Evolutionary conservation across 176 grass and related monocot species (phyloP), one percentile per base, ranked within the genome.

Genomic region (Thalia dealbata): DNA sequence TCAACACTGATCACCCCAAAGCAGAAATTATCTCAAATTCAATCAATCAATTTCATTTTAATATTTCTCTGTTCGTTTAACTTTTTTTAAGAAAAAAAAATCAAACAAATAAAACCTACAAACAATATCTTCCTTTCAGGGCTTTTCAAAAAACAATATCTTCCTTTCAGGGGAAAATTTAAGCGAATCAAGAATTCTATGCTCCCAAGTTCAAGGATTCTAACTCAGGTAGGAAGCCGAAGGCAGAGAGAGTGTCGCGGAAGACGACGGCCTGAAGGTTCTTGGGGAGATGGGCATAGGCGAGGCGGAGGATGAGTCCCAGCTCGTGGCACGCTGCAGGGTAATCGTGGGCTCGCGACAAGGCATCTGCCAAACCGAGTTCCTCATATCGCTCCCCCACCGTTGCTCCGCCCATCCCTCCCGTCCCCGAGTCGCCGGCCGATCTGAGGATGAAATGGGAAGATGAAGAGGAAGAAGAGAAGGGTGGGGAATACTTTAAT

Each of bases 291-390:
- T 80, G 24, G 0, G 78, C 74, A 18, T 92, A 92, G 25, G 79
- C 85, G 61, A 81, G 73, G 16, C 89, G 85, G 44, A 96, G 81
- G 59, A 92, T 64, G 52, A 84, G 58, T 42, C 70, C 79, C 64
- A 96, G 82, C 76, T 92, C 93, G 75, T 80, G 66, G 84, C 89
- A 96, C 23, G 89, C 93, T 73, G 84, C 86, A 12, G 85, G 71
- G 61, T 92, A 96, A 72, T 92, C 89, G 79, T 85, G 83, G 6
- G 80, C 73, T 10, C 87, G 75, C 14, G 75, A 85, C 59, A 96
- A 72, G 55, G 85, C 87, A 10, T 73, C 66, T 58, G 64, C 78
- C 43, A 96, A 78, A 74, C 76, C 73, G 70, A 92, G 69, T 61
- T 90, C 78, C 64, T 71, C 52, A 52, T 92, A 92, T 67, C 79